Base-by-base conservation (phyloP, 176 grass and related monocot genomes). In the Tuctoria greenei region DNA sequence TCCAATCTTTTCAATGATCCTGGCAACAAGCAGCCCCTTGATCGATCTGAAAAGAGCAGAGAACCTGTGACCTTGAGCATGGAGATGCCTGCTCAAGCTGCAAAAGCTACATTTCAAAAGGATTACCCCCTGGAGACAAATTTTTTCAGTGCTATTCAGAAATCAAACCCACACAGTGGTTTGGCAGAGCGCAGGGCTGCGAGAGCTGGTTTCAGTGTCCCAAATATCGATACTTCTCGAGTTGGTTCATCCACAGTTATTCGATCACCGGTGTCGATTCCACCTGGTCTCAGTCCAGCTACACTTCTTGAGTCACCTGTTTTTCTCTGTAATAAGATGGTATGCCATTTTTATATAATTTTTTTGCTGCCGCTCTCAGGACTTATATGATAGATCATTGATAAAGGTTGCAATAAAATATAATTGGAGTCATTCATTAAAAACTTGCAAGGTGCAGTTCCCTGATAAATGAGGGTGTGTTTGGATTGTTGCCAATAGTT, bases 271-370 rank as follows among this genome's bases (percentile, higher is more conserved):
- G 73, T 99, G 72, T 84, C 89, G 38, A 99, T 99, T 79, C 92
- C 96, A 59, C 92, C 92, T 70, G 96, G 96, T 71, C 83, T 99
- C 46, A 99, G 96, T 77, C 96, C 96, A 59, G 90, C 89, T 47
- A 74, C 80, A 41, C 81, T 95, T 55, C 80, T 99, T 25, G 96
- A 99, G 36, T 99, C 96, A 31, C 96, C 96, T 12, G 87, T 95
- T 76, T 89, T 99, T 64, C 92, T 95, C 74, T 88, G 82, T 79
- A 90, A 99, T 66, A 56, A 73, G 62, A 57, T 85, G 92, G 96
- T 99, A 95, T 64, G 77, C 7, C 43, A 66, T 84, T 20, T 81
- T 72, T 83, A 65, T 39, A 47, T 71, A 67, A 38, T 67, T 61
- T 14, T 54, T 71, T 79, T 80, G 11, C 59, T 79, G 82, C 41